phyloP scores from a whole-genome alignment of 2,329 filamentous ascomycete species.

The Didymella keratinophila region DNA sequence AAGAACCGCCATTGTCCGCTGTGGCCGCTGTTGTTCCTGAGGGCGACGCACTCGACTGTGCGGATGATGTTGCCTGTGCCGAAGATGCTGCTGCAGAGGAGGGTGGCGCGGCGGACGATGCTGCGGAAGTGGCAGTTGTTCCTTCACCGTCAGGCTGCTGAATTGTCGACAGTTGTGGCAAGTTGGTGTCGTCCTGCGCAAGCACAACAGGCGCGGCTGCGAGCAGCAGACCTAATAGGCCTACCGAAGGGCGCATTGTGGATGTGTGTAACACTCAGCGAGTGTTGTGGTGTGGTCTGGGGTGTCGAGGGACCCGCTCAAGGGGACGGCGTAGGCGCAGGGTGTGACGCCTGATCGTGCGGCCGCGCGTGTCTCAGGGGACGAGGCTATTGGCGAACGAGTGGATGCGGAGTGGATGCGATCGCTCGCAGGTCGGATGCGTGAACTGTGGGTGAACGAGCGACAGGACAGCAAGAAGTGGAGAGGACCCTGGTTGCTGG shows the following conservation, averaged over 20 bases:
- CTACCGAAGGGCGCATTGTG: conserved; percentile 43
- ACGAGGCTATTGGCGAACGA: conserved; percentile 20
- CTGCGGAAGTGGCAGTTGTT: conserved; percentile 22
- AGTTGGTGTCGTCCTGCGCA: conserved; percentile 39
- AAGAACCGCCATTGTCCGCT: conserved; percentile 20
- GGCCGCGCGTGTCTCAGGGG: conserved; percentile 33
- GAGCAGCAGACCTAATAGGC: conserved; percentile 43
- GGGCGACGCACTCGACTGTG: conserved; percentile 20
- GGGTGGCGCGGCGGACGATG: conserved; percentile 30
- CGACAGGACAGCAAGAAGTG: conserved; percentile 41
- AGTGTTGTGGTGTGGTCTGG: conserved; percentile 19
- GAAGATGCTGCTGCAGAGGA: conserved; percentile 30
- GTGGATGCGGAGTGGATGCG: conserved; percentile 18
- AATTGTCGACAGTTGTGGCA: conserved; percentile 42
- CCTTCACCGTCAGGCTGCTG: conserved; percentile 33
- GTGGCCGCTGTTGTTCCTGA: conserved; percentile 18
- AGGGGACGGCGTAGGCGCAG: conserved; percentile 30
- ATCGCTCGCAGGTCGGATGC: conserved; percentile 16
- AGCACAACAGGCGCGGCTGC: conserved; percentile 41
- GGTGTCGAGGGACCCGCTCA: conserved; percentile 25
- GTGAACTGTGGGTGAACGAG: conserved; percentile 40
- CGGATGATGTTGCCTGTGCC: conserved; percentile 29
- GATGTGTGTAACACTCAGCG: conserved; percentile 25
- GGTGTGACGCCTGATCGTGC: conserved; percentile 23
- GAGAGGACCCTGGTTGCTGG: conserved; percentile 27